Evolutionary conservation across 73 alveolate species (phyloP), one percentile per base, ranked within the genome.

Genomic region (Urostyla sp.): DNA sequence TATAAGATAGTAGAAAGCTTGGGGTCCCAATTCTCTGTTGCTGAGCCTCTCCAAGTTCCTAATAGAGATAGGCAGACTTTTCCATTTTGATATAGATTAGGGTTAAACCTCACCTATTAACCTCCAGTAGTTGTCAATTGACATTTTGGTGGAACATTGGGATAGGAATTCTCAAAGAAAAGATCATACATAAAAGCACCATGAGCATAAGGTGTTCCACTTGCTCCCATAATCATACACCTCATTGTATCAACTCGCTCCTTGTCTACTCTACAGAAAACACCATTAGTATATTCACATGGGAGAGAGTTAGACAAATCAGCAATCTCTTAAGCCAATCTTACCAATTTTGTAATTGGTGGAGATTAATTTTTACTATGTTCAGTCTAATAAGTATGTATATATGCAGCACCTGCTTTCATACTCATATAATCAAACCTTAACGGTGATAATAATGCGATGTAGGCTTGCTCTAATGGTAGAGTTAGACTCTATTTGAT

Each of bases 41-140:
- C 79, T 48, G 91, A 93, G 21, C 98, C 99, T 52, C 99, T 89
- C 99, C 99, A 96, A 2, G 99, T 96, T 15, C 98, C 98, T 24
- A 96, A 67, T 26, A 96, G 85, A 52, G 98, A 90, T 32, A 96
- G 74, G 72, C 99, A 96, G 0, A 96, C 99, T 74, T 96, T 94
- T 30, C 99, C 99, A 86, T 96, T 94, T 16, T 95, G 80, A 72
- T 96, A 96, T 35, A 96, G 90, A 80, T 96, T 96, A 18, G 99
- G 99, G 82, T 96, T 96, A 81, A 96, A 96, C 60, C 99, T 87
- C 0, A 95, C 95, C 4, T 92, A 82, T 1, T 93, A 95, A n/a
- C 94, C 93, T 27, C 99, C 99, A 11, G 99, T 96, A 10, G 99
- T 96, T 74, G 93, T 87, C 18, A 96, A 67, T 30, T 72, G 67